Percentiles rank a stretch among this genome's conserved stretches.
These are phyloP conservation scores for Aspergillus sp. DNA, from an alignment of 2,329 filamentous ascomycete species.

Conservation along the genomic window DNA sequence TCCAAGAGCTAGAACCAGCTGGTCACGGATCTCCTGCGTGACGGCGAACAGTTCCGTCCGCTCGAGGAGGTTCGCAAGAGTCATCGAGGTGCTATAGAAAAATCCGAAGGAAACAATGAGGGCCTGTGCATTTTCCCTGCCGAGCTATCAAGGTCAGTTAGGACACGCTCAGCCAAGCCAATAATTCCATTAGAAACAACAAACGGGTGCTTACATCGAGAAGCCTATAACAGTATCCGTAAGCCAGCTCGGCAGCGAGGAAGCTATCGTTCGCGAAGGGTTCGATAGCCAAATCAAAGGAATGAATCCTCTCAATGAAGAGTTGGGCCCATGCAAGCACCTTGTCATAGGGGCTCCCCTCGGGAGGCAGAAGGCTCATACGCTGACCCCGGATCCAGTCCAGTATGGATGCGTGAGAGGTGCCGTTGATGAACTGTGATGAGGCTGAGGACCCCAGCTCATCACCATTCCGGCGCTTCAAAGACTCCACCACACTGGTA, in stretches of 20 bases:
- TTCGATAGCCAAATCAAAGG: conserved; percentile 36
- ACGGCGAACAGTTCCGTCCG: conserved; percentile 47
- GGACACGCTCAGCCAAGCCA: not conserved
- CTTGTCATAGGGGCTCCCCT: conserved; percentile 44
- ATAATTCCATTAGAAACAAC: not conserved
- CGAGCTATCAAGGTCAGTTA: conserved; percentile 36
- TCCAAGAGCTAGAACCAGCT: conserved; percentile 41
- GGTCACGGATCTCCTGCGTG: conserved; percentile 47
- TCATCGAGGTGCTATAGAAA: conserved; percentile 49
- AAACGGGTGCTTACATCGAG: conserved; percentile 41
- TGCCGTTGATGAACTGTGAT: conserved; percentile 9
- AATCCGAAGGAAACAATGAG: conserved; percentile 53
- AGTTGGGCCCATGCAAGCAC: conserved; percentile 41
- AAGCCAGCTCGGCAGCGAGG: conserved; percentile 49
- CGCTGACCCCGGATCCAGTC: conserved; percentile 42
- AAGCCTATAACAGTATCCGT: conserved; percentile 48
- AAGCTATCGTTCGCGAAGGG: conserved; percentile 38
- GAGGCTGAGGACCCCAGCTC: conserved; percentile 9
- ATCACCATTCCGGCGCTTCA: conserved; percentile 14
- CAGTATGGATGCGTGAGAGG: conserved; percentile 10
- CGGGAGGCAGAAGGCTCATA: conserved; percentile 38
- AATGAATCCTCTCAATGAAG: conserved; percentile 38
- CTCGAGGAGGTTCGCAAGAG: conserved; percentile 45
- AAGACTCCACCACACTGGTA: conserved; percentile 12
- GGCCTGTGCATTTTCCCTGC: conserved; percentile 47